A percentile compares a stretch with the other conserved stretches of the same genome.
Conservation (phyloP, 2,329 filamentous ascomycete species). For the Lasiodiplodia sp. region DNA sequence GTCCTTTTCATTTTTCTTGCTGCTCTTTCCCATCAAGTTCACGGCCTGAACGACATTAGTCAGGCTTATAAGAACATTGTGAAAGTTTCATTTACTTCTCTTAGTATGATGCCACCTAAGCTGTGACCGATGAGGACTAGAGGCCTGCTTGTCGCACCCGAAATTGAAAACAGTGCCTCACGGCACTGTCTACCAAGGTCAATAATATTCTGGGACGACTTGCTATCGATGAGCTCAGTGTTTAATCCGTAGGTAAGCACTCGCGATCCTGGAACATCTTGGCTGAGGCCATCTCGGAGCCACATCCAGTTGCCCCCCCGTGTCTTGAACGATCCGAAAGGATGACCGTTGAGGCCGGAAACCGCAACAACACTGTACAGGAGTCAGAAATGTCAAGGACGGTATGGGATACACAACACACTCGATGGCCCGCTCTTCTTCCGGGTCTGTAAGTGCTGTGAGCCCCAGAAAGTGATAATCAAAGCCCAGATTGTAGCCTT, state of each 20-base stretch:
- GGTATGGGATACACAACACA: neutral
- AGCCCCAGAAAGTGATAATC: neutral
- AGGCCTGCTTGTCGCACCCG: neutral
- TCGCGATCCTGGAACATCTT: neutral
- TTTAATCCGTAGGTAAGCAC: neutral
- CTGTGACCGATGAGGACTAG: neutral
- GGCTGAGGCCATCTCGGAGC: neutral
- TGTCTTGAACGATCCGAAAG: neutral
- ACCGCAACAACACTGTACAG: neutral
- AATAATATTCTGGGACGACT: neutral
- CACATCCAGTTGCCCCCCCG: neutral
- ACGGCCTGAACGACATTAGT: neutral
- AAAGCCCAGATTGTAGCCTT: neutral
- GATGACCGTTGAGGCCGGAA: neutral
- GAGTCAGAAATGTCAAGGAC: too few relatives aligned
- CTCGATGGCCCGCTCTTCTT: neutral
- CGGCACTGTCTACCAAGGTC: neutral
- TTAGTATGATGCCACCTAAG: neutral
- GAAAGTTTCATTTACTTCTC: neutral
- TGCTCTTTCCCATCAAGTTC: neutral
- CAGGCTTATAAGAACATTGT: rapidly evolving
- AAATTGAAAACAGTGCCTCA: neutral
- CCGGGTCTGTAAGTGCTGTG: neutral
- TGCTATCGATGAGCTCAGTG: neutral
- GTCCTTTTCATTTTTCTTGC: neutral